phyloP scores from a whole-genome alignment of 139 green algal species.

The Ulvella scutata region DNA sequence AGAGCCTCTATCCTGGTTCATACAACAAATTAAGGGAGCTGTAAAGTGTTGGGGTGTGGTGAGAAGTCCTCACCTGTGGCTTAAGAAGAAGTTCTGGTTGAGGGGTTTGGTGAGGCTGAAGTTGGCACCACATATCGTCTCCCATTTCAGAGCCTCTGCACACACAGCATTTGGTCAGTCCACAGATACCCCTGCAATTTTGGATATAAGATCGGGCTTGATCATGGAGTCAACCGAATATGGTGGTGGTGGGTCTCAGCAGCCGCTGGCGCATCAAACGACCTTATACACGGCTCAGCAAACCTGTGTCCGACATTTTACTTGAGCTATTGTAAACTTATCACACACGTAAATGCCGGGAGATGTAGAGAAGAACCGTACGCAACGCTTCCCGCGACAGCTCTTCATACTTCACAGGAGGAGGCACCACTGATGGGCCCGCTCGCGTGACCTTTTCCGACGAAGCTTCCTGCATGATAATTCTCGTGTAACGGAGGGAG shows the following conservation, averaged over 20 bases:
- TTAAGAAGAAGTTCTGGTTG: constrained; percentile 93
- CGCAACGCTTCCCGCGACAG: constrained; percentile 79
- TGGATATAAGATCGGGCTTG: neutral
- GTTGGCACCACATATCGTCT: constrained; percentile 88
- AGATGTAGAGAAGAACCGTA: constrained; percentile 15
- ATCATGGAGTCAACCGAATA: neutral
- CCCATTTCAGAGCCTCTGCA: constrained; percentile 88
- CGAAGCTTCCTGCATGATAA: no score
- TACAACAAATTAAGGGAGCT: neutral
- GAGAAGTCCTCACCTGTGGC: constrained; percentile 37
- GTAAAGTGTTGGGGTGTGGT: neutral
- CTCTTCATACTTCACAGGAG: constrained; percentile 87
- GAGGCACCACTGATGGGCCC: constrained; percentile 48
- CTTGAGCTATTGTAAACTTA: no score
- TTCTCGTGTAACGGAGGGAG: no score
- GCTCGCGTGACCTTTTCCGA: no score
- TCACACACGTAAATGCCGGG: no score
- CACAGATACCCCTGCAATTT: neutral
- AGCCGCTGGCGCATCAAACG: neutral
- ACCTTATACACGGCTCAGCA: neutral
- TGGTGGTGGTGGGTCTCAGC: neutral
- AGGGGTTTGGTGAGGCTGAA: constrained; percentile 97
- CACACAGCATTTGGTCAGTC: neutral
- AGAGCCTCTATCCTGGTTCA: neutral
- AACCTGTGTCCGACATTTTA: no score